phyloP scores from a whole-genome alignment of 2,329 filamentous ascomycete genomes.

The Penicillium italicum region DNA sequence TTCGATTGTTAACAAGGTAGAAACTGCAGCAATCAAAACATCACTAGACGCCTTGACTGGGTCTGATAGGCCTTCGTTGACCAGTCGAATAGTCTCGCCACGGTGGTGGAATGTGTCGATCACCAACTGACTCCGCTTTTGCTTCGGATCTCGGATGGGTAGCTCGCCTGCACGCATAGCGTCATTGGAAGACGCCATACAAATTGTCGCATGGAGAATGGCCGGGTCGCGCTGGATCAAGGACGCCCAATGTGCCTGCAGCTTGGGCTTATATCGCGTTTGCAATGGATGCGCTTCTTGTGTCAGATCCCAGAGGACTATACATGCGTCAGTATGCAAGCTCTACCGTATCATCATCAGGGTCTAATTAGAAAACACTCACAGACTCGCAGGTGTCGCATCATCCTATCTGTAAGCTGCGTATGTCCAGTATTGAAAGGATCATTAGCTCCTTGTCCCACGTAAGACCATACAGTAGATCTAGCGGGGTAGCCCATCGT shows the following conservation, averaged over 20 bases:
- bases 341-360: neutral
- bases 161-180: constrained; percentile 35
- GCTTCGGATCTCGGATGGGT: constrained; percentile 32
- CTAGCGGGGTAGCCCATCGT: constrained; percentile 10
- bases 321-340: constrained; percentile 3
- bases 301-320: constrained; percentile 38
- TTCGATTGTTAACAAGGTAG: constrained; percentile 40
- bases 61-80: constrained; percentile 39
- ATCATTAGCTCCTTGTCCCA: constrained; percentile 34
- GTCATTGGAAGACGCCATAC: constrained; percentile 37
- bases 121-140: constrained; percentile 31
- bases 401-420: constrained; percentile 37
- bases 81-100: constrained; percentile 39
- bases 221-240: constrained; percentile 37
- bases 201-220: constrained; percentile 37
- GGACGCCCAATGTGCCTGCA: constrained; percentile 37
- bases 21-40: constrained; percentile 39
- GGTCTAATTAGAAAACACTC: constrained; percentile 9
- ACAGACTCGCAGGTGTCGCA: constrained; percentile 39
- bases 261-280: constrained; percentile 31
- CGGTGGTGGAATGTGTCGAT: constrained; percentile 39
- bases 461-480: constrained; percentile 25
- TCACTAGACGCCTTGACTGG: constrained; percentile 39
- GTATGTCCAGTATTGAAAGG: constrained; percentile 38
- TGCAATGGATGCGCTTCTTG: constrained; percentile 37